Evolutionary conservation across 2,329 filamentous ascomycete genomes (phyloP).

Genomic region (Penicillium sumatraense): DNA sequence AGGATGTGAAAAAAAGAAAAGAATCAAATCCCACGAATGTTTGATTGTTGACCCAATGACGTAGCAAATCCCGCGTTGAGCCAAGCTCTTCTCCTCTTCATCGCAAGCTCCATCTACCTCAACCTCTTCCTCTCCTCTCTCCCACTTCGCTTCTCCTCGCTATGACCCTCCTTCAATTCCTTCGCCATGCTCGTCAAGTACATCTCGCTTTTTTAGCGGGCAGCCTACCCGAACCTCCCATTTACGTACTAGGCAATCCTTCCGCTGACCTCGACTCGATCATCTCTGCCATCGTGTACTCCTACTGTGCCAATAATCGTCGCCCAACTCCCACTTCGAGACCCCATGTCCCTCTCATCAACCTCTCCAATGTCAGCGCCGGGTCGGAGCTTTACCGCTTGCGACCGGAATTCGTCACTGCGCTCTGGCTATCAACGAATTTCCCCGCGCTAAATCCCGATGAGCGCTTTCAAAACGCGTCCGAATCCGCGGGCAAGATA

Average conservation of each 20-base stretch:
- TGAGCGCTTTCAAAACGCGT: slow-evolving; percentile 30
- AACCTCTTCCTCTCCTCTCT: background rate
- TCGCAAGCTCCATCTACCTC: background rate
- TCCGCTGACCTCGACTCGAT: slow-evolving; percentile 67
- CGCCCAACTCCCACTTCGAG: slow-evolving; percentile 41
- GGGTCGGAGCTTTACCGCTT: slow-evolving; percentile 56
- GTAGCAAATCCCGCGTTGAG: background rate
- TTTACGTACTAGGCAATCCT: slow-evolving; percentile 50
- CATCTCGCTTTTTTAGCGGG: slow-evolving; percentile 34
- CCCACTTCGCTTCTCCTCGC: background rate
- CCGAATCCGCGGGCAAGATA: slow-evolving; percentile 28
- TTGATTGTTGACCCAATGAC: background rate
- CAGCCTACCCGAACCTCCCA: slow-evolving; percentile 29
- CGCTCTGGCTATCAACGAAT: slow-evolving; percentile 56
- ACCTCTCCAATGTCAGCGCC: slow-evolving; percentile 54
- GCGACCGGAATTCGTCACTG: slow-evolving; percentile 62
- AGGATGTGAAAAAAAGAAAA: no score
- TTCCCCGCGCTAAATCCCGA: slow-evolving; percentile 19
- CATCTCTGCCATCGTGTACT: slow-evolving; percentile 63
- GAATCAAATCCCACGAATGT: no score
- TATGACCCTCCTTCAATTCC: slow-evolving; percentile 42
- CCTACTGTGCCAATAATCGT: slow-evolving; percentile 59
- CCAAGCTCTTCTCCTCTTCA: background rate
- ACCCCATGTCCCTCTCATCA: slow-evolving; percentile 63
- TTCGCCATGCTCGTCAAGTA: slow-evolving; percentile 37